Evolutionary conservation across 2,329 filamentous ascomycete genomes (phyloP).

Genomic region (Aschersonia sp.): DNA sequence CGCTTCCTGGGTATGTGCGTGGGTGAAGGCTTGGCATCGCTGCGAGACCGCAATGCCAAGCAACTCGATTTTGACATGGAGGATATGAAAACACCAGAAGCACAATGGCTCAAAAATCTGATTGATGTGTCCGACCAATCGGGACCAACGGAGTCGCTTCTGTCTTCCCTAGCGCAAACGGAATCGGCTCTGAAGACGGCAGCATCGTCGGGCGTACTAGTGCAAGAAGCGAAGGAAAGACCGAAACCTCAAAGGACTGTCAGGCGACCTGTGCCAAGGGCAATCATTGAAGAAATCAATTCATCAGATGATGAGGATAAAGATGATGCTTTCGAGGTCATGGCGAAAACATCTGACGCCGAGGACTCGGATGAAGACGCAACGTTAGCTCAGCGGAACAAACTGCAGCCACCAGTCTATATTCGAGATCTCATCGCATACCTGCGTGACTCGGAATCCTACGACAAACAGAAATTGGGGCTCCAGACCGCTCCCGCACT

Average conservation of each 20-base stretch:
- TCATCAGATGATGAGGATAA: conserved; percentile 48
- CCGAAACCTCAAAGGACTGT: conserved; percentile 14
- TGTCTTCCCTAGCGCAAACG: conserved; percentile 6
- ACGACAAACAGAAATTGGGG: conserved; percentile 71
- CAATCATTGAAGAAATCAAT: conserved; percentile 53
- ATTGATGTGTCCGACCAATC: conserved; percentile 45
- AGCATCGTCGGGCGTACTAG: neutral
- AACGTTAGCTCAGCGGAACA: conserved; percentile 71
- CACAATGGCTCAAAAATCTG: conserved; percentile 59
- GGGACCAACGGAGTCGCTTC: conserved; percentile 41
- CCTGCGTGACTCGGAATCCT: conserved; percentile 67
- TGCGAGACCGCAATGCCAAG: conserved; percentile 55
- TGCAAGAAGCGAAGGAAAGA: conserved; percentile 10
- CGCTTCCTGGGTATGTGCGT: conserved; percentile 82
- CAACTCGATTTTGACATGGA: conserved; percentile 74
- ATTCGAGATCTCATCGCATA: conserved; percentile 71
- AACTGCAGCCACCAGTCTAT: conserved; percentile 75
- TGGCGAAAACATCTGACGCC: conserved; percentile 74
- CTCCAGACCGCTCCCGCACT: conserved; percentile 62
- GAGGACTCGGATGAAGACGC: conserved; percentile 92
- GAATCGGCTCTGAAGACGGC: neutral
- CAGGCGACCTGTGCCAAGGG: conserved; percentile 17
- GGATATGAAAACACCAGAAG: conserved; percentile 60
- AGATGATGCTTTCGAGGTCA: conserved; percentile 41
- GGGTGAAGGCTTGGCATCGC: conserved; percentile 53